Conservation (phyloP, 371 early-diverging fungal species). For the Gilbertella persicaria region DNA sequence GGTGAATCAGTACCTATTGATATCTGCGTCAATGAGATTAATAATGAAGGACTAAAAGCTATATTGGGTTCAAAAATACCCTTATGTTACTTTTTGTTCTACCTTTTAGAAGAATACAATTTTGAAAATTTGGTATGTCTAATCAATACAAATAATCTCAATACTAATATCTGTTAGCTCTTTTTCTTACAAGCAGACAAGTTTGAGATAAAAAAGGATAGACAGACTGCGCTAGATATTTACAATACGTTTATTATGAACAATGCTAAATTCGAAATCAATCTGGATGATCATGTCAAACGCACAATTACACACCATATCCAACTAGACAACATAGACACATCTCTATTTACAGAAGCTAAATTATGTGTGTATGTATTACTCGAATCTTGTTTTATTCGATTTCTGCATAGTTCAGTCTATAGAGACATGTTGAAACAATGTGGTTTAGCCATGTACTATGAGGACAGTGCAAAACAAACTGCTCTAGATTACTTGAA, state of each 20-base stretch:
- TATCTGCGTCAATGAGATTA: conserved; percentile 52
- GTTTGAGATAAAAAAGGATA: conserved; percentile 44
- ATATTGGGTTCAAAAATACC: conserved; percentile 59
- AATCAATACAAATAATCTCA: not conserved
- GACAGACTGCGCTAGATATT: conserved; percentile 44
- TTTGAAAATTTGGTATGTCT: conserved; percentile 55
- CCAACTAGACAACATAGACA: too few relatives aligned
- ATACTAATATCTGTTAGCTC: conserved; percentile 27
- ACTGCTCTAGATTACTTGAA: too few relatives aligned
- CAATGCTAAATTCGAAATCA: conserved; percentile 52
- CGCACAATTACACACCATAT: conserved; percentile 24
- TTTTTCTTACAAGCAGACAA: conserved; percentile 57
- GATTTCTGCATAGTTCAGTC: conserved; percentile 28
- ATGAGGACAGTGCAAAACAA: too few relatives aligned
- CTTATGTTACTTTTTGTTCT: conserved; percentile 55
- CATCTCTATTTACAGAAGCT: conserved; percentile 51
- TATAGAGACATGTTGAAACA: conserved; percentile 36
- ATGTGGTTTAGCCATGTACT: too few relatives aligned
- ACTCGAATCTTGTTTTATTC: conserved; percentile 48
- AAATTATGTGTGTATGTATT: conserved; percentile 46
- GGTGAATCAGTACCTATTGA: conserved; percentile 51
- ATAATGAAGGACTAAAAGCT: conserved; percentile 53
- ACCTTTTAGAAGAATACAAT: conserved; percentile 54
- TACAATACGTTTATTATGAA: conserved; percentile 47
- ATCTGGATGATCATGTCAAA: conserved; percentile 54